phyloP scores from a whole-genome alignment of 202 grass and related monocot species.

The Bolboschoenoplectus hybrid region DNA sequence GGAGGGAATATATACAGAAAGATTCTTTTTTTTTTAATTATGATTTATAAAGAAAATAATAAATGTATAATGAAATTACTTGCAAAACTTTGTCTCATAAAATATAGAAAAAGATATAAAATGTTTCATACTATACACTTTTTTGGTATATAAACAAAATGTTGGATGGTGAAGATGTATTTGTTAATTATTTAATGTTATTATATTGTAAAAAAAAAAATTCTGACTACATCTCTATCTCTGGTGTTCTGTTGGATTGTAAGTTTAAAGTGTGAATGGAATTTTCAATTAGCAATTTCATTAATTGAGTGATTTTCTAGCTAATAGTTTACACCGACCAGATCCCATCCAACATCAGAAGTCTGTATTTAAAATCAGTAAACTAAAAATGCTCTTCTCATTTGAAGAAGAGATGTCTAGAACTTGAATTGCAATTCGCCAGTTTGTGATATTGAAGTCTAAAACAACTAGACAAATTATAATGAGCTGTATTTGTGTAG shows the following conservation, averaged over 20 bases:
- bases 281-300: background rate
- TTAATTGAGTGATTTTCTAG: background rate
- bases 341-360: background rate
- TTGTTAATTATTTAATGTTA: background rate
- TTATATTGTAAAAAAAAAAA: background rate
- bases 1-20: too few relatives aligned
- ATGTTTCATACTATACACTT: background rate
- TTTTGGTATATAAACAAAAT: background rate
- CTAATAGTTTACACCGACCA: background rate
- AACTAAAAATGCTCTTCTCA: background rate
- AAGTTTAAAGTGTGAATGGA: background rate
- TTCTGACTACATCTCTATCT: background rate
- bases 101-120: background rate
- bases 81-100: background rate
- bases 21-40: too few relatives aligned
- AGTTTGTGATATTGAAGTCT: background rate
- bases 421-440: constrained; percentile 23
- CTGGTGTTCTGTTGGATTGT: background rate
- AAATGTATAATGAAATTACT: background rate
- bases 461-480: background rate
- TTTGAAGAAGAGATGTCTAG: background rate
- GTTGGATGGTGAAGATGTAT: background rate
- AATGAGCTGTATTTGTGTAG: background rate
- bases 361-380: background rate
- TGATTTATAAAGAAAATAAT: background rate